phyloP scores from a whole-genome alignment of 331 rosid species.

The Phaseolus coccineus region DNA sequence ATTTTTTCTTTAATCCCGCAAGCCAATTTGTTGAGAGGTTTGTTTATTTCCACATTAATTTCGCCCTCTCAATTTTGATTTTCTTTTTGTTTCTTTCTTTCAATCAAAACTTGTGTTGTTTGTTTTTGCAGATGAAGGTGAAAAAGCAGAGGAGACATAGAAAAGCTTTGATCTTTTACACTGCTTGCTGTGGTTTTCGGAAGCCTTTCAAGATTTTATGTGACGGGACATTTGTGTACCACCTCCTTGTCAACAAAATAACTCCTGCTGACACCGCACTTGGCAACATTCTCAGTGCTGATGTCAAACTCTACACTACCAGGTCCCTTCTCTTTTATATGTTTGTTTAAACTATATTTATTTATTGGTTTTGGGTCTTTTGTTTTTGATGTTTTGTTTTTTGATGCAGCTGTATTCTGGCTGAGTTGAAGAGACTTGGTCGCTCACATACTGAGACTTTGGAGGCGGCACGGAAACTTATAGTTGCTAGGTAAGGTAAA shows the following conservation, averaged over 20 bases:
- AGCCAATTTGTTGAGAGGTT: neutral
- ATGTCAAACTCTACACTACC: slow-evolving; percentile 84
- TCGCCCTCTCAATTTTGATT: neutral
- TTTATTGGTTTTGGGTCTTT: neutral
- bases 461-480: slow-evolving; percentile 66
- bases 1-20: neutral
- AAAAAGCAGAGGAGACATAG: slow-evolving; percentile 77
- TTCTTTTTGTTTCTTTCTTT: neutral
- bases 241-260: slow-evolving; percentile 66
- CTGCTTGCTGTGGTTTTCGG: slow-evolving; percentile 78
- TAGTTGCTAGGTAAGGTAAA: slow-evolving; percentile 61
- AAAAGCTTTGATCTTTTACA: slow-evolving; percentile 70
- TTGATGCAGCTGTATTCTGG: slow-evolving; percentile 65
- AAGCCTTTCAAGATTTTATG: slow-evolving; percentile 78
- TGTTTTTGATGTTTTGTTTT: neutral
- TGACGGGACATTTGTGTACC: slow-evolving; percentile 81
- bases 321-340: slow-evolving; percentile 41
- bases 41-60: neutral
- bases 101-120: neutral
- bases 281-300: slow-evolving; percentile 56
- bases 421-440: slow-evolving; percentile 78
- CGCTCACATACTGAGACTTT: slow-evolving; percentile 56
- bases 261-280: slow-evolving; percentile 77
- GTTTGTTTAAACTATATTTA: neutral
- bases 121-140: slow-evolving; percentile 67